A percentile compares a stretch with the other conserved stretches of the same genome.
Evolutionary conservation across 768 basidiomycete species (phyloP).

Genomic region (Calocybe gangraenosa): DNA sequence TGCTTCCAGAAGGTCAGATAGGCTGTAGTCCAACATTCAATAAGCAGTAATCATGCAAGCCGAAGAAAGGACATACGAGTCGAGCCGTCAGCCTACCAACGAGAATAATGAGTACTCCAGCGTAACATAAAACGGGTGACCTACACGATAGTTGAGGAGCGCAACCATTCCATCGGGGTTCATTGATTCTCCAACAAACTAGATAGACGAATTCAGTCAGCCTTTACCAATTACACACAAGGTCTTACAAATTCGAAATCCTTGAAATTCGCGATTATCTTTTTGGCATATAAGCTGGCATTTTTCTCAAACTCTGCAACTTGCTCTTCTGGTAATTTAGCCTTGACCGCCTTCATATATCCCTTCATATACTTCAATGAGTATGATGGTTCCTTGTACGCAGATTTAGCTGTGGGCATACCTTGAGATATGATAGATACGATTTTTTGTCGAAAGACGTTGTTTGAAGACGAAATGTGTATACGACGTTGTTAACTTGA

Average conservation of each 20-base stretch:
- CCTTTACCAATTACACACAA: background rate
- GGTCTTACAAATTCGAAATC: constrained; percentile 85
- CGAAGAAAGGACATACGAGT: constrained; percentile 56
- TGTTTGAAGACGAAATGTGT: constrained; percentile 85
- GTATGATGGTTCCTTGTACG: background rate
- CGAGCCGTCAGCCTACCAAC: constrained; percentile 62
- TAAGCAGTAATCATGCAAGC: background rate
- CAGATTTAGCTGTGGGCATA: constrained; percentile 19
- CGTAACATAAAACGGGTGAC: constrained; percentile 17
- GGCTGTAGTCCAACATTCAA: constrained; percentile 37
- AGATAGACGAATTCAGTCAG: constrained; percentile 1
- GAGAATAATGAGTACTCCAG: constrained; percentile 3
- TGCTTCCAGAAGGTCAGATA: constrained; percentile 97
- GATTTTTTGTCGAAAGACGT: constrained; percentile 89
- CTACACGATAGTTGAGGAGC: constrained; percentile 88
- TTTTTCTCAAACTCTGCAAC: constrained; percentile 79
- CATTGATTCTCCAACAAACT: constrained; percentile 76
- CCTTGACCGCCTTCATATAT: constrained; percentile 94
- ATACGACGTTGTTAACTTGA: constrained; percentile 83
- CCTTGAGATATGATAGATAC: constrained; percentile 84
- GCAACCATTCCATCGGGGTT: constrained; percentile 92
- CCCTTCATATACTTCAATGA: constrained; percentile 38
- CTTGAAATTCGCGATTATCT: constrained; percentile 85
- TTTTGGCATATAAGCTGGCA: constrained; percentile 78
- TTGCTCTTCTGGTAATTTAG: constrained; percentile 45